A percentile compares a stretch with the other conserved stretches of the same genome.
These are phyloP conservation scores for Aureobasidium leucospermi DNA, from an alignment of 2,329 filamentous ascomycete species.

Conservation along the genomic window DNA sequence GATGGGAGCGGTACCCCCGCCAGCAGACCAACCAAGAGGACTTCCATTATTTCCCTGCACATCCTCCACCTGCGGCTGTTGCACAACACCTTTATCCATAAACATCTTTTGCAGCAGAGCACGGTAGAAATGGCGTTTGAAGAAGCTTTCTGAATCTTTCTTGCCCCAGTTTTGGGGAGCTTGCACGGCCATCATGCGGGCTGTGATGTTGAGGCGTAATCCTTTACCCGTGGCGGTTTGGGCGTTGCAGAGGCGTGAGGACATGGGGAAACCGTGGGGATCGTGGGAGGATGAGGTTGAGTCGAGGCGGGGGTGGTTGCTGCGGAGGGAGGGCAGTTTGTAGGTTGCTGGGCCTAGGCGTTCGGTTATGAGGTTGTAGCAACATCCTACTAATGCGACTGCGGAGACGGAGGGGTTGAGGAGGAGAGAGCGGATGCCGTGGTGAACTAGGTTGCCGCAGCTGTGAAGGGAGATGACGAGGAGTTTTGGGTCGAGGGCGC, in stretches of 20 bases:
- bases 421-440: slow-evolving; percentile 77
- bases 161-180: slow-evolving; percentile 87
- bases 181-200: slow-evolving; percentile 96
- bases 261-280: slow-evolving; percentile 92
- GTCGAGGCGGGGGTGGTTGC: slow-evolving; percentile 61
- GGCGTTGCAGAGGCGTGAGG: slow-evolving; percentile 54
- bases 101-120: slow-evolving; percentile 89
- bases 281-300: slow-evolving; percentile 67
- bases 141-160: slow-evolving; percentile 76
- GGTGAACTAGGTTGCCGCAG: slow-evolving; percentile 94
- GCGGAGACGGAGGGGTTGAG: slow-evolving; percentile 77
- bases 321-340: slow-evolving; percentile 71
- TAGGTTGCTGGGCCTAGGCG: slow-evolving; percentile 78
- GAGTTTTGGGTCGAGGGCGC: slow-evolving; percentile 40
- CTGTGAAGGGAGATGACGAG: slow-evolving; percentile 96
- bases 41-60: slow-evolving; percentile 33
- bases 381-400: slow-evolving; percentile 95
- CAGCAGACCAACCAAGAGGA: slow-evolving; percentile 26
- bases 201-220: slow-evolving; percentile 86
- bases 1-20: slow-evolving; percentile 63
- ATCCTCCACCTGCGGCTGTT: slow-evolving; percentile 50
- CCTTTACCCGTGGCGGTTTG: slow-evolving; percentile 41
- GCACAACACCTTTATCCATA: slow-evolving; percentile 71
- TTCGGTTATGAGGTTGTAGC: slow-evolving; percentile 94
- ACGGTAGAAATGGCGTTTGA: slow-evolving; percentile 87